Base-by-base conservation (phyloP, 306 rosid species). In the Acacia crassicarpa region DNA sequence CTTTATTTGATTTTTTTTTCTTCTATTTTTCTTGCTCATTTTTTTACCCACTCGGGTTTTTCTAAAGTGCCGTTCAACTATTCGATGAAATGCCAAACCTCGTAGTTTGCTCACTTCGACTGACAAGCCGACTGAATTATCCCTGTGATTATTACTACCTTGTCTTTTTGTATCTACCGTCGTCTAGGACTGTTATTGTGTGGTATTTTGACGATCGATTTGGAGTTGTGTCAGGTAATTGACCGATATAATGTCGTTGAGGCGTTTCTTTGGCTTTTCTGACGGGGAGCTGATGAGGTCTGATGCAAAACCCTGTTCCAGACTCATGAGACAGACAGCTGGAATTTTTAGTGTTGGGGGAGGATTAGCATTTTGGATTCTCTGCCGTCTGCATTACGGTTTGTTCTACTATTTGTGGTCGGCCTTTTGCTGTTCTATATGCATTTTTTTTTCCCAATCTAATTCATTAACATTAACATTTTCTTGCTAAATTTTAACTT, bases 251-350 rank as follows among this genome's bases (percentile, higher is more conserved):
- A 95, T 93, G 99, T 91, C 99, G 33, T 70, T 93, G 80, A 86
- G 99, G 86, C 89, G 83, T 11, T 84, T 85, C 74, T 86, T 93
- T 6, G 99, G 98, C 67, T 89, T 41, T 86, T 93, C 99, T 3
- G 98, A 95, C 72, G 99, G 97, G 0, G 98, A 93, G 79, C 69
- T 93, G 65, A 89, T 91, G 98, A 89, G 99, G 84, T 84, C 98
- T 8, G 98, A 95, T 81, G 61, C 79, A 44, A 95, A 93, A 84
- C 97, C 99, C 11, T 95, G 98, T 78, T 89, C 99, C 23, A 90
- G 95, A 84, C 77, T 95, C 78, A 93, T 85, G 92, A 90, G 92
- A 72, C 99, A 95, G 62, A 93, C 97, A 1, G 99, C 98, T 0
- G 97, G 91, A 35, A 87, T 95, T 72, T 95, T 74, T 73, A 85